Conservation (phyloP, 306 rosid species). For the Carpinus viminea region DNA sequence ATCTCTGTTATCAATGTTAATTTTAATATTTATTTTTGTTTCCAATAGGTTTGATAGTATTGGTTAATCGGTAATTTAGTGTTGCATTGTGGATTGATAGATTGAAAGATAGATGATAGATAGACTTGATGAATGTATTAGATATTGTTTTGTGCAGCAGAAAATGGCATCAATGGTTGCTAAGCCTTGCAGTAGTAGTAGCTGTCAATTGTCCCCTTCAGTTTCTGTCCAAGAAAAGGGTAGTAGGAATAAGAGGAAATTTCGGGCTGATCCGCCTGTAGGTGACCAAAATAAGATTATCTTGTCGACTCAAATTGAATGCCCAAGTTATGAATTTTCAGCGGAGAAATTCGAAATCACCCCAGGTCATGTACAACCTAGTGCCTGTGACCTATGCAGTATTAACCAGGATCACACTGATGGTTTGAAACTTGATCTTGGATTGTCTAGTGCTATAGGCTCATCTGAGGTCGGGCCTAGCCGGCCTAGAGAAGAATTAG, state of each 20-base stretch:
- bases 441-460: conserved; percentile 51
- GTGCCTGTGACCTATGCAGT: conserved; percentile 54
- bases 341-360: conserved; percentile 70
- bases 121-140: conserved; percentile 28
- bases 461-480: conserved; percentile 46
- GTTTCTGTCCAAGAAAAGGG: conserved; percentile 72
- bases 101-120: conserved; percentile 21
- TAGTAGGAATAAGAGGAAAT: conserved; percentile 91
- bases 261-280: conserved; percentile 85
- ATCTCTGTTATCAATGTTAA: conserved; percentile 21
- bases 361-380: conserved; percentile 44
- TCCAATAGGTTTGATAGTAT: conserved; percentile 11
- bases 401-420: conserved; percentile 57
- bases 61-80: conserved; percentile 26
- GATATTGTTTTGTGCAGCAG: conserved; percentile 48
- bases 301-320: conserved; percentile 59
- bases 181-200: conserved; percentile 38
- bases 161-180: conserved; percentile 82
- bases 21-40: background rate
- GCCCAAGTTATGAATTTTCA: conserved; percentile 67
- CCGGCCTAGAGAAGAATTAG: conserved; percentile 59
- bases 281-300: conserved; percentile 55
- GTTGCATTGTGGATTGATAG: conserved; percentile 26
- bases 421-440: conserved; percentile 83
- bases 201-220: conserved; percentile 56